phyloP scores from a whole-genome alignment of 345 rosid genomes.

The Chamaenerion angustifolium region DNA sequence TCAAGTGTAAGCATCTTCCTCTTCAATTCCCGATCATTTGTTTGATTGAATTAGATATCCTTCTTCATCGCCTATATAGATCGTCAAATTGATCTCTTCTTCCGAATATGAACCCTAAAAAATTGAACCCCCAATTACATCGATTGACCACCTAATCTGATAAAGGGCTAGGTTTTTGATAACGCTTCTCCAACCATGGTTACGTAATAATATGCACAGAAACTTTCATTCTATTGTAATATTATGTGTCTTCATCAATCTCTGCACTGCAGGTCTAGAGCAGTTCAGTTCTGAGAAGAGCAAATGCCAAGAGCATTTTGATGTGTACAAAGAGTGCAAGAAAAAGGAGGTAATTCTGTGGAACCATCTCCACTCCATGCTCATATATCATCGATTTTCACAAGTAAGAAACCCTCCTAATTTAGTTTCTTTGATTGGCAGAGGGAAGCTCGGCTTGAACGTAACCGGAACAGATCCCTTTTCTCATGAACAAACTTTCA shows the following conservation, averaged over 20 bases:
- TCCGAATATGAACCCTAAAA: too few relatives aligned
- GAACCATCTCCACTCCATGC: too few relatives aligned
- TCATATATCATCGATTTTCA: too few relatives aligned
- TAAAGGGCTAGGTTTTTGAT: too few relatives aligned
- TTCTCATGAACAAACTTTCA: constrained; percentile 35
- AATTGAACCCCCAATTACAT: too few relatives aligned
- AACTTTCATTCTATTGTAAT: too few relatives aligned
- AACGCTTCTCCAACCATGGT: too few relatives aligned
- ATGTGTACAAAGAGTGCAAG: constrained; percentile 91
- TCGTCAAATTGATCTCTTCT: too few relatives aligned
- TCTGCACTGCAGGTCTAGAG: constrained; percentile 54
- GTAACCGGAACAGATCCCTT: constrained; percentile 60
- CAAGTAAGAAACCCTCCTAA: too few relatives aligned
- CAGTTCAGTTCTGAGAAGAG: constrained; percentile 72
- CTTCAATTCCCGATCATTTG: not conserved
- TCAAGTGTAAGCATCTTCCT: constrained; percentile 41
- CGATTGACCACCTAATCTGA: too few relatives aligned
- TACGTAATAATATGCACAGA: too few relatives aligned
- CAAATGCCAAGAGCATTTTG: constrained; percentile 88
- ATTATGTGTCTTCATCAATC: not conserved
- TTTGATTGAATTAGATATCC: not conserved
- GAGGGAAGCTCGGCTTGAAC: constrained; percentile 96
- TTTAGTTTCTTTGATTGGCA: constrained; percentile 12
- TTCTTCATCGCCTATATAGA: not conserved
- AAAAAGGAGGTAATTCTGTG: constrained; percentile 56